Conservation (phyloP, 805 yeast genomes). For the Helenozyma rhizophorensis region DNA sequence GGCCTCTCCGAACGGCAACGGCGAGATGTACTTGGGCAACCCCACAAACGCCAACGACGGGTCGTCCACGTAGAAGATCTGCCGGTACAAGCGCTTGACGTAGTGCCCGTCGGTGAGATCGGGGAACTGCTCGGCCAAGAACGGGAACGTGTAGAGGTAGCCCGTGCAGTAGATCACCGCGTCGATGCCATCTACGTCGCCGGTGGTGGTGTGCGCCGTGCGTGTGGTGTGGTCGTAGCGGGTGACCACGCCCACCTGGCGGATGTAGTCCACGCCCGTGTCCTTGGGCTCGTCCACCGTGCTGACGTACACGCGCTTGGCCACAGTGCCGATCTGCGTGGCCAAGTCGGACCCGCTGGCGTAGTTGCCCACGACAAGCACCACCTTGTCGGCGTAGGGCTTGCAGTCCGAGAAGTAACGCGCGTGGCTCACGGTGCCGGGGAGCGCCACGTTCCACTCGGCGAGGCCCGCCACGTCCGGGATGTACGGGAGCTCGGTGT, state of each 20-base stretch:
- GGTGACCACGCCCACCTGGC: slow-evolving; percentile 6
- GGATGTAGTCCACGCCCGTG: slow-evolving; percentile 7
- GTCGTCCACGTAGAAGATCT: slow-evolving; percentile 13
- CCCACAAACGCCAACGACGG: slow-evolving; percentile 15
- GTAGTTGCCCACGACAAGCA: slow-evolving; percentile 66
- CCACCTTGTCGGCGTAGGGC: slow-evolving; percentile 32
- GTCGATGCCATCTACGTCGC: slow-evolving; percentile 10
- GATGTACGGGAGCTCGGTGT: slow-evolving; percentile 31
- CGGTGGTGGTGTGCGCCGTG: slow-evolving; percentile 8
- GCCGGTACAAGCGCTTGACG: slow-evolving; percentile 12
- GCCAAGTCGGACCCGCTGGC: slow-evolving; percentile 77
- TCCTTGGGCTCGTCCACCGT: slow-evolving; percentile 7
- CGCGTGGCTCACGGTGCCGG: slow-evolving; percentile 28
- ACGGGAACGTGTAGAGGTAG: slow-evolving; percentile 15
- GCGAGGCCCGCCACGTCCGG: slow-evolving; percentile 30
- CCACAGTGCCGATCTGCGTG: slow-evolving; percentile 47
- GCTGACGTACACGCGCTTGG: slow-evolving; percentile 14
- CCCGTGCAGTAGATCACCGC: slow-evolving; percentile 16
- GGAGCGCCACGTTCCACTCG: slow-evolving; percentile 23
- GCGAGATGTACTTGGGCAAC: slow-evolving; percentile 12
- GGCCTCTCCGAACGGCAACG: slow-evolving; percentile 16
- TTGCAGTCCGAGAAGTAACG: slow-evolving; percentile 27
- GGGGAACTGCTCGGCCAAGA: slow-evolving; percentile 8
- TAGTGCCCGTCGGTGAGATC: slow-evolving; percentile 11
- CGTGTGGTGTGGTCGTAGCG: slow-evolving; percentile 7